Conservation (phyloP, 768 basidiomycete genomes). For the Favolaschia claudopus region DNA sequence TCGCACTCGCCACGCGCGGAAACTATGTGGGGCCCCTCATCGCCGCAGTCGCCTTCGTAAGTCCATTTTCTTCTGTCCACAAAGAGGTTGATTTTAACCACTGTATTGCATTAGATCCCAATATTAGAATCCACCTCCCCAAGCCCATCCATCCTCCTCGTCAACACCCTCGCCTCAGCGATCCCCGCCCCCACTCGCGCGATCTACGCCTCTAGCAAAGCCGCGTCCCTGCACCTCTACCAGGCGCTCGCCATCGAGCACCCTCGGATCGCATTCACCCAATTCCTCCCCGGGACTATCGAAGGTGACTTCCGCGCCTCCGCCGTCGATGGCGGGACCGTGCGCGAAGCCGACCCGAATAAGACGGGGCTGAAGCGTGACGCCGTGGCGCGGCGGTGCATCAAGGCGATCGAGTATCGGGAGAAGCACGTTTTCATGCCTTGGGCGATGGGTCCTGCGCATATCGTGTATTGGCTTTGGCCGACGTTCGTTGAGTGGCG, state of each 20-base stretch:
- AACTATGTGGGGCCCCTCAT: conserved; percentile 79
- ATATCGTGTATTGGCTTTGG: conserved; percentile 70
- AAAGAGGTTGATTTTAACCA: neutral
- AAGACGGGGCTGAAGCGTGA: conserved; percentile 65
- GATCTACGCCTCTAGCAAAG: conserved; percentile 85
- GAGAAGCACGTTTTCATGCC: conserved; percentile 72
- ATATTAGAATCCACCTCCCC: conserved; percentile 68
- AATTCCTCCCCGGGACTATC: conserved; percentile 72
- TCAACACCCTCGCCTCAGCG: conserved; percentile 80
- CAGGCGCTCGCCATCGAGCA: conserved; percentile 85
- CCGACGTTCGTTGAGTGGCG: conserved; percentile 64
- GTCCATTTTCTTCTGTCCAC: conserved; percentile 30
- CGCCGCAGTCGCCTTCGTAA: conserved; percentile 74
- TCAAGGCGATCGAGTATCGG: conserved; percentile 64
- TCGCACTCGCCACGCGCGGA: conserved; percentile 60
- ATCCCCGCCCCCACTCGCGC: conserved; percentile 88
- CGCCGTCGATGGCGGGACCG: conserved; percentile 67
- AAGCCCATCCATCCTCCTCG: conserved; percentile 76
- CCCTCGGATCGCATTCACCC: conserved; percentile 68
- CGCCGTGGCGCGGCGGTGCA: conserved; percentile 65
- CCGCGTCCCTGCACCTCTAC: conserved; percentile 78
- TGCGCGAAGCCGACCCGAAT: conserved; percentile 60
- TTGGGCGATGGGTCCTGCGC: conserved; percentile 49
- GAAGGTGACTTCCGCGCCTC: conserved; percentile 82
- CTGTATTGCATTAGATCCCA: conserved; percentile 88